Evolutionary conservation across 257 asterid genomes (phyloP).

Genomic region (Solanum piurae): DNA sequence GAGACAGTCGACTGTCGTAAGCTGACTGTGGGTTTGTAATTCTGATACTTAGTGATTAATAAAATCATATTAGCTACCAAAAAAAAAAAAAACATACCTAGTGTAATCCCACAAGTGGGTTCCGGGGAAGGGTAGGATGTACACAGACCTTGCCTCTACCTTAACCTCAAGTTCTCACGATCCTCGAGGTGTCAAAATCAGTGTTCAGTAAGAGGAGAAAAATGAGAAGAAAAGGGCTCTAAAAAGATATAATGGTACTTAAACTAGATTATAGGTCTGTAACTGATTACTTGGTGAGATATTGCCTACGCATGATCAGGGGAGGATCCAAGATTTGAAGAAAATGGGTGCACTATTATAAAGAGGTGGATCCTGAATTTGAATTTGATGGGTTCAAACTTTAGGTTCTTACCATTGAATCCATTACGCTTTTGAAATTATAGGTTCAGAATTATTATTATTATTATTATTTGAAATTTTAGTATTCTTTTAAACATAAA

Average conservation of each 20-base stretch:
- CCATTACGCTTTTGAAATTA: neutral
- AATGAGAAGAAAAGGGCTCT: neutral
- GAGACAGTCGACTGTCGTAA: neutral
- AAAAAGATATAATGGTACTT: neutral
- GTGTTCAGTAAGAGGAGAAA: neutral
- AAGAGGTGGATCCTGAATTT: neutral
- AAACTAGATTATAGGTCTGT: neutral
- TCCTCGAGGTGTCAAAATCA: neutral
- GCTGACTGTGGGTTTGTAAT: neutral
- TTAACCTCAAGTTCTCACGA: neutral
- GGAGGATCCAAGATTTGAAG: neutral
- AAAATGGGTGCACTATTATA: neutral
- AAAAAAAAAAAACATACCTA: neutral
- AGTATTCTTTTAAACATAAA: neutral
- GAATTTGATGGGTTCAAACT: neutral
- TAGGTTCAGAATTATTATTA: neutral
- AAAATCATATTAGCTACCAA: neutral
- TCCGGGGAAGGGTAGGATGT: neutral
- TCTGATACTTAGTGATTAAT: neutral
- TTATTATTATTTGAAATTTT: neutral
- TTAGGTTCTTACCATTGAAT: neutral
- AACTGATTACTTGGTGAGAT: neutral
- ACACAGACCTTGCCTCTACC: neutral
- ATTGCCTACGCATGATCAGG: neutral
- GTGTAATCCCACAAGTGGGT: neutral